Percentiles rank a stretch among this genome's conserved stretches.
Evolutionary conservation across 805 yeast genomes (phyloP).

Genomic region (Yarrowia sp.): DNA sequence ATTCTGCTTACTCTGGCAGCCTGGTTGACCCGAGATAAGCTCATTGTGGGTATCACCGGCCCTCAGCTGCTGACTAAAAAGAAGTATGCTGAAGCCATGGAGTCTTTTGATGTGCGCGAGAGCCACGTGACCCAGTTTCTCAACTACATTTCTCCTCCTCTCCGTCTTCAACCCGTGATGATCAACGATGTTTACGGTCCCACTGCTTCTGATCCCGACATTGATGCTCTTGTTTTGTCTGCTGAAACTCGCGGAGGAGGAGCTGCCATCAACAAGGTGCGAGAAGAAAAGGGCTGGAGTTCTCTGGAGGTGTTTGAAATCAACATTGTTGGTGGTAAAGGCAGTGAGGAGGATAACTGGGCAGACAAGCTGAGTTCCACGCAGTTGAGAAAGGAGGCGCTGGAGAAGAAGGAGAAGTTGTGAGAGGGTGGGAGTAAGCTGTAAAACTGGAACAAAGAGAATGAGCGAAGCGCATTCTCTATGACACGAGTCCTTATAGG

Average conservation of each 20-base stretch:
- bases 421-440: not conserved
- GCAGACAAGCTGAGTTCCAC: slow-evolving; percentile 86
- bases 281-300: slow-evolving; percentile 63
- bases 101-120: slow-evolving; percentile 63
- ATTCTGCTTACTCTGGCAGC: slow-evolving; percentile 77
- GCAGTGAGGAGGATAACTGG: slow-evolving; percentile 57
- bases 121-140: slow-evolving; percentile 59
- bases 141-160: slow-evolving; percentile 54
- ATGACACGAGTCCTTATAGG: too few species aligned
- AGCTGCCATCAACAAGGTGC: slow-evolving; percentile 66
- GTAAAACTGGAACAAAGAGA: not conserved
- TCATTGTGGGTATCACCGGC: slow-evolving; percentile 88
- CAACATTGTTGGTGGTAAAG: slow-evolving; percentile 70
- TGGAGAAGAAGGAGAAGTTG: slow-evolving; percentile 40
- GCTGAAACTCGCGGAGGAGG: slow-evolving; percentile 83
- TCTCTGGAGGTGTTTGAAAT: slow-evolving; percentile 61
- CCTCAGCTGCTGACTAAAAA: slow-evolving; percentile 74
- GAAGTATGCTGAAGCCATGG: slow-evolving; percentile 69
- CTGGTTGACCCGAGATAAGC: slow-evolving; percentile 59
- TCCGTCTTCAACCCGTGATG: slow-evolving; percentile 61
- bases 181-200: slow-evolving; percentile 94
- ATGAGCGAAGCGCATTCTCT: not conserved
- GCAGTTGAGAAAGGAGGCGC: slow-evolving; percentile 61
- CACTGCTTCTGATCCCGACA: slow-evolving; percentile 74
- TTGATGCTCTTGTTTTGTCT: slow-evolving; percentile 82